Evolutionary conservation across 2,329 filamentous ascomycete species (phyloP), one percentile per base, ranked within the genome.

Genomic region (Colletotrichum sp.): DNA sequence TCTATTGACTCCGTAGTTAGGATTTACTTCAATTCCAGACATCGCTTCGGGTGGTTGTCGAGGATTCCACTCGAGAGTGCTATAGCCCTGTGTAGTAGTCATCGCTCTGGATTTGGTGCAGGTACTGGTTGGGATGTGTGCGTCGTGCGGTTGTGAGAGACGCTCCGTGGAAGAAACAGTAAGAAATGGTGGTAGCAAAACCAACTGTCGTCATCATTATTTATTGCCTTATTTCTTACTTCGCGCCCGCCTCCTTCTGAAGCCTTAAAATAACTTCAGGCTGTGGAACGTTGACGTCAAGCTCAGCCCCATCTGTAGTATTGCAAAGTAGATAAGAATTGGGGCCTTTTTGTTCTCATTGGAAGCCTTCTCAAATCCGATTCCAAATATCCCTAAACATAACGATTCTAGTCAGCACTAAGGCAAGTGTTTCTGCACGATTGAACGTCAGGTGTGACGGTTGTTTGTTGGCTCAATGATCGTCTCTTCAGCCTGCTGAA

Each of bases 151-250:
- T 43, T 43, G 39, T 43, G 39, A 8, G 18, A 43, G 39, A 43
- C 22, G 22, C 39, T n/a, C 39, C 39, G 39, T n/a, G 8, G 18
- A 43, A n/a, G 3, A 43, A 4, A 43, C 39, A n/a, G 0, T 6
- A 8, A 43, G 39, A 43, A 43, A 43, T 3, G 0, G 18, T 3
- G 39, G 3, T 6, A 43, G 18, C 39, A 43, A 8, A n/a, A 43
- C 39, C 0, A n/a, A 43, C 18, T 18, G 39, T 43, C 0, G 18
- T n/a, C 16, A n/a, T 43, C 0, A 5, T 3, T 43, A 12, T 18
- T 43, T n/a, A 43, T 43, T n/a, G 0, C 18, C 5, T n/a, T 10
- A 4, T 43, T 43, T 43, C 18, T 4, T 1, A 43, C 16, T 43
- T 43, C 39, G 5, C 39, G 18, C 8, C 8, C 39, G 39, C 9